Conservation (phyloP, 805 yeast species). For the Ogataea nitratoaversa region DNA sequence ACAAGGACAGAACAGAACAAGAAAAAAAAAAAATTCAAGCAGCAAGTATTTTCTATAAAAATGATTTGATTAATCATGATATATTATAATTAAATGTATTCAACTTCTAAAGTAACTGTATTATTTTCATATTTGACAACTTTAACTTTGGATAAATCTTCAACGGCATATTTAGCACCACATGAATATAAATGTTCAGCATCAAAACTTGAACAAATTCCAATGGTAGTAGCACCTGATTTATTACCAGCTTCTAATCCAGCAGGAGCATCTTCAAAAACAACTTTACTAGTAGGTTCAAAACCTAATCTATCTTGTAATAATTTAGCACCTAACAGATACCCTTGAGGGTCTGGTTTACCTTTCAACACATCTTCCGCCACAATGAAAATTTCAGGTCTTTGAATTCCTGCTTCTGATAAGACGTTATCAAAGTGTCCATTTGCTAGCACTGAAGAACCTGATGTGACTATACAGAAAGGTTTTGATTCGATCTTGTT, state of each 20-base stretch:
- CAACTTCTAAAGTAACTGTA: constrained; percentile 36
- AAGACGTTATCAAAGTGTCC: constrained; percentile 71
- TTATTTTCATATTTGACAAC: constrained; percentile 50
- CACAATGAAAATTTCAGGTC: constrained; percentile 75
- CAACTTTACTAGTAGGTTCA: constrained; percentile 42
- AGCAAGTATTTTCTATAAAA: not conserved
- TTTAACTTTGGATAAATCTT: constrained; percentile 61
- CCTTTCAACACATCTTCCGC: constrained; percentile 78
- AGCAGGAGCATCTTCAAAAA: constrained; percentile 88
- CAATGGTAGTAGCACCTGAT: constrained; percentile 79
- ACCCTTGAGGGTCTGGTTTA: constrained; percentile 86
- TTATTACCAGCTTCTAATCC: constrained; percentile 80
- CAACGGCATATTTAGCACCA: constrained; percentile 81
- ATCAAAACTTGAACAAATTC: constrained; percentile 77
- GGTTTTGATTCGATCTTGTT: constrained; percentile 41
- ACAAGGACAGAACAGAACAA: too few species aligned
- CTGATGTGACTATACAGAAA: constrained; percentile 89
- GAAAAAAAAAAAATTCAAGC: not conserved
- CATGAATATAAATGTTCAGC: constrained; percentile 63
- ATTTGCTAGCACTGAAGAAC: constrained; percentile 71
- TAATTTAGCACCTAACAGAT: constrained; percentile 50
- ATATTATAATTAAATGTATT: constrained; percentile 24
- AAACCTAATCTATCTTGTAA: constrained; percentile 35
- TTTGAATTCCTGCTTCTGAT: constrained; percentile 37
- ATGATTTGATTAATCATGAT: too few species aligned